Evolutionary conservation across 169 alveolate genomes (phyloP).

Genomic region (Perkinsus olseni): DNA sequence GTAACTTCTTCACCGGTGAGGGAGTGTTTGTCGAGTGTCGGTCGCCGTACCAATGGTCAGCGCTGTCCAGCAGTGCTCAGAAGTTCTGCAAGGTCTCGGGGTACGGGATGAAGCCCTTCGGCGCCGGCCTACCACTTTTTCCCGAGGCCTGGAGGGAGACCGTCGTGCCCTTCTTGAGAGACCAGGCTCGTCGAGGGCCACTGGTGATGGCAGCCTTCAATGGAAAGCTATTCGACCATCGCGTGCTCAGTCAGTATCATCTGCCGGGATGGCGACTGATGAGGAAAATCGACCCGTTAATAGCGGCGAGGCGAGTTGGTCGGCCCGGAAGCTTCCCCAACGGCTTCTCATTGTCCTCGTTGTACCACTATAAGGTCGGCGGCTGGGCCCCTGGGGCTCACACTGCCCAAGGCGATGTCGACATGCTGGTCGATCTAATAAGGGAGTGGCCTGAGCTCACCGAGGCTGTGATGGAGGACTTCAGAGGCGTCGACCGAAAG

Average conservation of each 20-base stretch:
- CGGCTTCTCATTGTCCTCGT: not conserved
- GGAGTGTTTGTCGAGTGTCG: not conserved
- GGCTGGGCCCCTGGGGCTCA: not conserved
- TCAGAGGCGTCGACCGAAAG: not conserved
- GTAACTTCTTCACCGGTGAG: not conserved
- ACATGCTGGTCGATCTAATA: not conserved
- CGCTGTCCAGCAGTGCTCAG: not conserved
- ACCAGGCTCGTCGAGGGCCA: not conserved
- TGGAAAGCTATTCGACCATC: not conserved
- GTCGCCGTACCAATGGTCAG: not conserved
- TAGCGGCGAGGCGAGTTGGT: not conserved
- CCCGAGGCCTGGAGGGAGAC: not conserved
- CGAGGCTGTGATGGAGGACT: not conserved
- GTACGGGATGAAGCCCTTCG: not conserved
- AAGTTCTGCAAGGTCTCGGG: not conserved
- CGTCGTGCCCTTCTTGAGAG: not conserved
- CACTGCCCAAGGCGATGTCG: not conserved
- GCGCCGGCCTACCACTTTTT: not conserved
- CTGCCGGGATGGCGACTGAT: not conserved
- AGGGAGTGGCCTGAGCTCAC: not conserved
- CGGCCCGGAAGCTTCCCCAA: not conserved
- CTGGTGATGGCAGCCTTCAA: not conserved
- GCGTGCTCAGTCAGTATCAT: not conserved
- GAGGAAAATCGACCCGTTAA: not conserved
- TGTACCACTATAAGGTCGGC: not conserved